phyloP scores from a whole-genome alignment of 352 stramenopile genomes.

The Phytopythium sindhum region DNA sequence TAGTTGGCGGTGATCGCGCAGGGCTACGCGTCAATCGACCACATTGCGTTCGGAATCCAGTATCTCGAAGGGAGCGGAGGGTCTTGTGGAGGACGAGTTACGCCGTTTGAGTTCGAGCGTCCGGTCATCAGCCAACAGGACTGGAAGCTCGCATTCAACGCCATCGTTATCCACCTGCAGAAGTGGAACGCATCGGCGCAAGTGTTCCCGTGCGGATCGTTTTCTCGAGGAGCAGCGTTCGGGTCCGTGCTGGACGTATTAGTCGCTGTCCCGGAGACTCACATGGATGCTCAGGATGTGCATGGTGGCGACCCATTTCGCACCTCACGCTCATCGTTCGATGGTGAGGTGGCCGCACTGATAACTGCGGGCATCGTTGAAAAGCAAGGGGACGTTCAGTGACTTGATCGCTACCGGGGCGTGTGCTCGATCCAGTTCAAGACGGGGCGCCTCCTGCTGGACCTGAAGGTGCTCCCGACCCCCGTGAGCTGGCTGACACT shows the following conservation, averaged over 20 bases:
- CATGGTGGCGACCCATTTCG: neutral
- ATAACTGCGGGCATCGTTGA: slow-evolving; percentile 35
- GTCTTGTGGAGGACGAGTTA: neutral
- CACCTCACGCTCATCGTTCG: slow-evolving; percentile 8
- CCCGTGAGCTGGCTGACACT: slow-evolving; percentile 67
- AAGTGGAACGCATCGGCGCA: slow-evolving; percentile 46
- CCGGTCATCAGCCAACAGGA: slow-evolving; percentile 51
- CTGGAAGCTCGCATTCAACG: slow-evolving; percentile 63
- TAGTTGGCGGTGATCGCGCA: slow-evolving; percentile 18
- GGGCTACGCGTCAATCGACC: slow-evolving; percentile 20
- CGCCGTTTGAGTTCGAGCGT: slow-evolving; percentile 8
- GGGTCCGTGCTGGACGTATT: slow-evolving; percentile 74
- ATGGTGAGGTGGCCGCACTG: slow-evolving; percentile 39
- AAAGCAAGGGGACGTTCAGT: neutral
- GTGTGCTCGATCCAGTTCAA: slow-evolving; percentile 67
- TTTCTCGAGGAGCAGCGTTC: slow-evolving; percentile 64
- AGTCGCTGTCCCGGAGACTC: slow-evolving; percentile 29
- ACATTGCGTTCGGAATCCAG: slow-evolving; percentile 32
- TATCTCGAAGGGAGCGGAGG: slow-evolving; percentile 15
- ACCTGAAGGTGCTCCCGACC: slow-evolving; percentile 61
- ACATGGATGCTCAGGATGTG: no score
- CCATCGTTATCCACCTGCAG: slow-evolving; percentile 57
- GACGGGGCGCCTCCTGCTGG: slow-evolving; percentile 42
- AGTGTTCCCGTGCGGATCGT: slow-evolving; percentile 67
- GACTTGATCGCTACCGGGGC: slow-evolving; percentile 18